phyloP scores from a whole-genome alignment of 305 asterid genomes.

The Striga hermonthica region DNA sequence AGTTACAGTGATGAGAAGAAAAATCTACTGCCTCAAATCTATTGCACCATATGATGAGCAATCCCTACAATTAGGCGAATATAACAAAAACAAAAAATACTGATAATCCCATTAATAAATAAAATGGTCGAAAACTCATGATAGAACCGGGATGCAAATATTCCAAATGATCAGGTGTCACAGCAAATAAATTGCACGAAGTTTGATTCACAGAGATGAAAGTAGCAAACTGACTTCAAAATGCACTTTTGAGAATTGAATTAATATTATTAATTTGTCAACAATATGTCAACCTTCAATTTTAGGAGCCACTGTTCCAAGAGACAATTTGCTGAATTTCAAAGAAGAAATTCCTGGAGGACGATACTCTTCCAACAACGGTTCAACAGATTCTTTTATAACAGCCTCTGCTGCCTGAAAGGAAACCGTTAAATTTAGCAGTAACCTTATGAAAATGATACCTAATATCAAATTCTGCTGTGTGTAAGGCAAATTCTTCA shows the following conservation, averaged over 20 bases:
- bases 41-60: background rate
- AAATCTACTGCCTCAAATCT: background rate
- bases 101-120: background rate
- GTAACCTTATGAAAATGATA: background rate
- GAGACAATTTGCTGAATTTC: constrained; percentile 84
- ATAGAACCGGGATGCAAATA: background rate
- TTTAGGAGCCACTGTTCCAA: constrained; percentile 98
- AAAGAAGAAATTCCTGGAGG: constrained; percentile 81
- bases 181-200: constrained; percentile 6
- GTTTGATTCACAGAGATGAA: background rate
- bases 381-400: constrained; percentile 89
- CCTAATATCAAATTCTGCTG: constrained; percentile 3
- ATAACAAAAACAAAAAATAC: background rate
- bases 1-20: background rate
- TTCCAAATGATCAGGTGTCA: background rate
- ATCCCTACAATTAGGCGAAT: background rate
- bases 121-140: background rate
- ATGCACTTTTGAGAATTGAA: background rate
- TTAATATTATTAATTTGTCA: background rate
- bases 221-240: background rate
- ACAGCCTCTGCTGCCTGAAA: constrained; percentile 90
- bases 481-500: constrained; percentile 2
- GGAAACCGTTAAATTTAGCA: constrained; percentile 6
- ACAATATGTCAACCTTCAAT: constrained; percentile 58
- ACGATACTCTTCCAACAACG: constrained; percentile 87